Base-by-base conservation (phyloP, 129 eudicot genomes). In the Lonicera japonica region DNA sequence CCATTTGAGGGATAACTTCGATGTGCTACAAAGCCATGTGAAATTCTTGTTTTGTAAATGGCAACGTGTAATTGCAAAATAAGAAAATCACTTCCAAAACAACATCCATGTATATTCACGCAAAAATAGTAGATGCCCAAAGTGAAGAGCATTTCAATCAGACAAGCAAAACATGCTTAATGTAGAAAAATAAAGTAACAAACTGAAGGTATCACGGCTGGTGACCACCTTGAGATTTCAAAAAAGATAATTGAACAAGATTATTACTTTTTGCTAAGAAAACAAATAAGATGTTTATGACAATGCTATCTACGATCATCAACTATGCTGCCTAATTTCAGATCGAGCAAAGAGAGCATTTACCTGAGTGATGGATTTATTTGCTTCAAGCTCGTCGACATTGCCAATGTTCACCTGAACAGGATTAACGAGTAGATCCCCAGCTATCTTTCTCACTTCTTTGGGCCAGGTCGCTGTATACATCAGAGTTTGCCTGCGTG, bases 381-480 rank as follows among this genome's bases (percentile, higher is more conserved):
- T 91, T 61, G 98, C 98, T 58, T 88, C 98, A 70, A 91, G 95
- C 68, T 84, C 96, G 50, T 91, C 95, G n/a, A 83, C 88, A 58
- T 77, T 91, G 57, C 97, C 97, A 71, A 91, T 91, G 63, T 87
- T 91, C 64, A 91, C 98, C 79, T 87, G 98, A 52, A 84, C 95
- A 45, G 98, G 98, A 70, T 80, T 76, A 45, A 73, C 80, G 43
- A 87, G 88, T 66, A 91, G 89, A 78, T 91, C 96, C 15, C 84
- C 63, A 17, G 98, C 98, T 70, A 91, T 91, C 80, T 84, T 82
- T 45, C 88, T 72, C 36, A 91, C 98, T 82, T 91, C 98, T 60
- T 87, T 91, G 6, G 98, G 98, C 98, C 98, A 91, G 38, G 98
- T 91, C 46, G 98, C 98, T 5, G 98, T 87, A 74, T 82, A 91